Evolutionary conservation across 805 yeast species (phyloP), one percentile per base, ranked within the genome.

Genomic region (Suhomyces canberraensis): DNA sequence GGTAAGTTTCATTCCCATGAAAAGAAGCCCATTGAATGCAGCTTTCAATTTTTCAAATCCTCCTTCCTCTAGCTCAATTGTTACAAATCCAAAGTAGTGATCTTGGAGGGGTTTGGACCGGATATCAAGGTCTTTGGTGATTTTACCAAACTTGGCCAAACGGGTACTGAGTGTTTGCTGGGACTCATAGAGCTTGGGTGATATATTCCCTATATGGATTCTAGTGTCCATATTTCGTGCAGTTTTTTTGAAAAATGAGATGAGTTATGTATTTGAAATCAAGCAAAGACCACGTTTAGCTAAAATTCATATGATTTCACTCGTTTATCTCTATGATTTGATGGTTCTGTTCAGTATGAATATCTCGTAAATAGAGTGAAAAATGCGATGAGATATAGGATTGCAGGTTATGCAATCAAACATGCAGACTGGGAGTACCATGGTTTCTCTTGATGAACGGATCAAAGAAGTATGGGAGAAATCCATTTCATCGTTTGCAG

Each of bases 191-290:
- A 86, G 64, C 15, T 64, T 60, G 1, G 68, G 54, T 1, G 93
- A 79, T 24, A 87, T 72, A 38, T 78, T 73, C 6, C 95, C 93
- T 11, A 87, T 77, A 50, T 83, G 84, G 11, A 87, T 51, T 7
- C 61, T 31, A 9, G 25, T 25, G 7, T 29, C 31, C 18, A 26
- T 26, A n/a, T n/a, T n/a, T n/a, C n/a, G n/a, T n/a, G n/a, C n/a
- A n/a, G n/a, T n/a, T n/a, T n/a, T 21, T 21, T 21, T 21, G 8
- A 21, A 21, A 21, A 4, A 11, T n/a, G 21, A 18, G 31, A 28
- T 28, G 31, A 28, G 31, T 16, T 28, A 16, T 28, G n/a, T n/a
- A n/a, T 27, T 29, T 8, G 33, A 16, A 14, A 26, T 37, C 13
- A 33, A 28, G 16, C 16, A 29, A 20, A 11, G 24, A 20, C n/a